Conservation (phyloP, 148 eudicot species). For the Rhododendron simsii region DNA sequence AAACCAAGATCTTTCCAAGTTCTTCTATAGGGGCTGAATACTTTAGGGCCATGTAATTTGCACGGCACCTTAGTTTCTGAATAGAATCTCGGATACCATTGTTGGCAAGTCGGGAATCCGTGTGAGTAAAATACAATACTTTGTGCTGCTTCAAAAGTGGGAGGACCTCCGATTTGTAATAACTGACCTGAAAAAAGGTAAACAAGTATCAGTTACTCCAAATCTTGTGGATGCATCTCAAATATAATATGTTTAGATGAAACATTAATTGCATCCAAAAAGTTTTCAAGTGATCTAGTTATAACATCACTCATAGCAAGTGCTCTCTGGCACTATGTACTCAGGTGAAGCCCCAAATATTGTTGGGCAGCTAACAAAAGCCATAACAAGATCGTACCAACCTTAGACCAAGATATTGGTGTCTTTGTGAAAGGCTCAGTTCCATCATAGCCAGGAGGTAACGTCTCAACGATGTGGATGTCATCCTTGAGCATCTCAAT, state of each 20-base stretch:
- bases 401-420: slow-evolving; percentile 99
- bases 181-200: slow-evolving; percentile 58
- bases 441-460: slow-evolving; percentile 62
- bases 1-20: slow-evolving; percentile 69
- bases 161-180: slow-evolving; percentile 74
- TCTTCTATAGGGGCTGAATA: slow-evolving; percentile 84
- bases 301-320: background rate
- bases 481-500: slow-evolving; percentile 76
- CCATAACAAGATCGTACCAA: slow-evolving; percentile 17
- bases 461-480: slow-evolving; percentile 64
- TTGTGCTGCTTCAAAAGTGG: slow-evolving; percentile 91
- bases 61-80: slow-evolving; percentile 92
- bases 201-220: background rate
- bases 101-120: slow-evolving; percentile 91
- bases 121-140: slow-evolving; percentile 86
- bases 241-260: background rate
- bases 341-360: background rate
- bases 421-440: slow-evolving; percentile 76
- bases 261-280: background rate
- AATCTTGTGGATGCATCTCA: background rate
- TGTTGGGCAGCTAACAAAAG: background rate
- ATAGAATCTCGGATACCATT: slow-evolving; percentile 63
- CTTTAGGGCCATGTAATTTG: slow-evolving; percentile 80
- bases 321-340: background rate
- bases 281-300: background rate